Evolutionary conservation across 208 protist species (phyloP).

Genomic region (Polymyxa betae): DNA sequence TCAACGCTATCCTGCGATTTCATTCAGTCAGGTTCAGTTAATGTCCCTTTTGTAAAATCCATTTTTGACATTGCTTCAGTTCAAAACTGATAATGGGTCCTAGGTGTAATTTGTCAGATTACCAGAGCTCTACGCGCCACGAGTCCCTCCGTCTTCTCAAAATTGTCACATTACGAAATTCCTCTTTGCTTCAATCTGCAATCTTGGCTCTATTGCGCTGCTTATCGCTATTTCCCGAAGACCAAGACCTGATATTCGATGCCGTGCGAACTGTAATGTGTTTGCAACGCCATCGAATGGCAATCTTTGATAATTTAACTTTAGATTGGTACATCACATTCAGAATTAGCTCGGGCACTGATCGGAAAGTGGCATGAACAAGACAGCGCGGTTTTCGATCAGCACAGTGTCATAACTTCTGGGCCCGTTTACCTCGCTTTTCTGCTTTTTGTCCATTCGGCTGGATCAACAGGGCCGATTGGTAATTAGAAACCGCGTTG

Average conservation of each 20-base stretch:
- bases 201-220: background rate
- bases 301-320: background rate
- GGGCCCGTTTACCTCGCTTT: background rate
- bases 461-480: too few species aligned
- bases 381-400: background rate
- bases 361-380: background rate
- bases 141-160: background rate
- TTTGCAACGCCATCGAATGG: too few species aligned
- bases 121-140: background rate
- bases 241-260: background rate
- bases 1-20: too few species aligned
- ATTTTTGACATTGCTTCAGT: too few species aligned
- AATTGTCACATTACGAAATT: background rate
- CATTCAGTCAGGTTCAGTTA: too few species aligned
- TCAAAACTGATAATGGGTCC: background rate
- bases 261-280: background rate
- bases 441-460: background rate
- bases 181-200: background rate
- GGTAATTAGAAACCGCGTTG: too few species aligned
- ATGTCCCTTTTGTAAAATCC: too few species aligned
- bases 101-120: background rate
- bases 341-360: background rate
- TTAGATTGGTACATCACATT: background rate
- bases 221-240: background rate
- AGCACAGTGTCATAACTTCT: too few species aligned